Conservation (phyloP, 2,329 filamentous ascomycete genomes). For the Simplicillium aogashimaense region DNA sequence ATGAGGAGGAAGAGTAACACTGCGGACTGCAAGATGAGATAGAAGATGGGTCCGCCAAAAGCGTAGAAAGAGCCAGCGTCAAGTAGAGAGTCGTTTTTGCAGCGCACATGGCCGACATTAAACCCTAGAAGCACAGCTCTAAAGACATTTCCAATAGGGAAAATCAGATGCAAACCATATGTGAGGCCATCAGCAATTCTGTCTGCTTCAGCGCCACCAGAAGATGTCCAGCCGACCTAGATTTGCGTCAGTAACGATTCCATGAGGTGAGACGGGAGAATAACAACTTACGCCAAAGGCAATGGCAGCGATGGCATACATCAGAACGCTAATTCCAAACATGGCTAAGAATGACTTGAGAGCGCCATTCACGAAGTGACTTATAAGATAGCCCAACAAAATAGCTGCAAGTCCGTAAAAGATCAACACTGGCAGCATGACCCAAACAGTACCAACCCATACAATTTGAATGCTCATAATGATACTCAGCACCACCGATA, state of each 20-base stretch:
- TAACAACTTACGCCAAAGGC: slow-evolving; percentile 30
- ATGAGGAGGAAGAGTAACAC: slow-evolving; percentile 59
- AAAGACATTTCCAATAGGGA: slow-evolving; percentile 38
- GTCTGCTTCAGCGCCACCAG: slow-evolving; percentile 6
- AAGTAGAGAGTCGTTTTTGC: slow-evolving; percentile 51
- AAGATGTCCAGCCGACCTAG: neutral
- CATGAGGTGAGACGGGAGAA: too few species aligned
- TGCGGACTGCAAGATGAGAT: slow-evolving; percentile 61
- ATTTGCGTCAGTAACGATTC: too few species aligned
- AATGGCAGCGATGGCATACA: slow-evolving; percentile 61
- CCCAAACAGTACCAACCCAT: slow-evolving; percentile 63
- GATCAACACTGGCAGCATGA: slow-evolving; percentile 66
- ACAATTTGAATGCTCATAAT: slow-evolving; percentile 52
- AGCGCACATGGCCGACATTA: slow-evolving; percentile 70
- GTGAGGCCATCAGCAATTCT: slow-evolving; percentile 8
- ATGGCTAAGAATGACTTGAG: slow-evolving; percentile 60
- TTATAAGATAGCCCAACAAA: slow-evolving; percentile 57
- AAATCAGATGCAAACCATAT: slow-evolving; percentile 9
- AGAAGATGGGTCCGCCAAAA: slow-evolving; percentile 74
- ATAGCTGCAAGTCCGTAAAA: slow-evolving; percentile 69
- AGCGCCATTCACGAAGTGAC: slow-evolving; percentile 51
- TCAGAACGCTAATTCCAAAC: slow-evolving; percentile 54
- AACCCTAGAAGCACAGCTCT: slow-evolving; percentile 62
- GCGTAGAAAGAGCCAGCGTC: slow-evolving; percentile 54
- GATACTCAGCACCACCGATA: slow-evolving; percentile 51